phyloP scores from a whole-genome alignment of 1,284 basidiomycete species.

The Trichosporon sp. region DNA sequence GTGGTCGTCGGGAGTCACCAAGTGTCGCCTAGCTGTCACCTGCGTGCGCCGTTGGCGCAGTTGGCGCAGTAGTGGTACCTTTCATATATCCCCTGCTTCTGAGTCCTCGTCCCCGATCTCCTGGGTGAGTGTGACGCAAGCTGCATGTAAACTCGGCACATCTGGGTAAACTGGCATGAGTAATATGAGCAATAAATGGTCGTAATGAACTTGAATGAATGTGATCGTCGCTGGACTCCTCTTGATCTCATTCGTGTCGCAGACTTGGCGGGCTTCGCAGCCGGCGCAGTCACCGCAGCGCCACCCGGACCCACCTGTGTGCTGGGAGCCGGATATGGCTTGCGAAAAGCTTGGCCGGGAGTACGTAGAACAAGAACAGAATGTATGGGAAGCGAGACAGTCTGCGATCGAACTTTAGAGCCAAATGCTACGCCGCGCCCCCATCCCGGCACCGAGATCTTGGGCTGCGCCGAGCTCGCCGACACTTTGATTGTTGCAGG shows the following conservation, averaged over 20 bases:
- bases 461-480: background rate
- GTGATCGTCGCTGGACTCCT: too few relatives aligned
- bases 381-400: background rate
- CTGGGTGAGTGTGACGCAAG: background rate
- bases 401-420: slow-evolving; percentile 3
- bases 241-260: too few relatives aligned
- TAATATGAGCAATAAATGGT: background rate
- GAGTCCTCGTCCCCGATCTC: background rate
- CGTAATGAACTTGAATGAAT: background rate
- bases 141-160: background rate
- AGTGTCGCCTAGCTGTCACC: too few relatives aligned
- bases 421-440: background rate
- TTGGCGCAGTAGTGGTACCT: too few relatives aligned
- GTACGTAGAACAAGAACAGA: background rate
- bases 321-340: background rate
- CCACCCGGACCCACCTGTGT: background rate
- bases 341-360: background rate
- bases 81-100: background rate
- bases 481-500: background rate
- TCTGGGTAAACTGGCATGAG: background rate
- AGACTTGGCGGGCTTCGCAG: too few relatives aligned
- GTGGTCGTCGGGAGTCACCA: background rate
- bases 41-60: too few relatives aligned
- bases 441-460: too few relatives aligned
- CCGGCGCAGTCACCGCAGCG: too few relatives aligned